Base-by-base conservation (phyloP, 2,329 filamentous ascomycete genomes). In the Orbilia oligospora region DNA sequence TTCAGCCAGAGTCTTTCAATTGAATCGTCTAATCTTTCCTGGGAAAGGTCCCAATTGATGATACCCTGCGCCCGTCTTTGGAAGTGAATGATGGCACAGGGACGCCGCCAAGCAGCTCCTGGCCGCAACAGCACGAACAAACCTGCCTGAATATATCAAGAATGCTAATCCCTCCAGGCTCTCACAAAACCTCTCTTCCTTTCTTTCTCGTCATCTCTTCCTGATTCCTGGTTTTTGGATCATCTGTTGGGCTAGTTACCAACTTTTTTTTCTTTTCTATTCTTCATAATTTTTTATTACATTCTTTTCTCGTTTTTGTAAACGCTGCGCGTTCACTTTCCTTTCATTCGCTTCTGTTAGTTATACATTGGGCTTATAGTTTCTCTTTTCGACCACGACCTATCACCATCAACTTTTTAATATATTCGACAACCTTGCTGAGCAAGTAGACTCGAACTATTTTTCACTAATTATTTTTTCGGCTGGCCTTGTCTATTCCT, bases 161-260 rank as follows among this genome's bases (percentile, higher is more conserved):
- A 68, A 72, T 78, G 68, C 18, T 36, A 36, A 38, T 72, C 68
- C 63, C 53, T 33, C 73, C 66, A 46, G 53, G 46, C 56, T 49
- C 66, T 27, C 14, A n/a, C 48, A 56, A 14, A 53, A 36, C 66
- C 80, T 80, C 72, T 77, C 81, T 81, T 80, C 72, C 79, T 80
- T 80, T 80, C 67, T 73, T 61, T 80, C 82, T 81, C 81, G 81
- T 80, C 70, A 38, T 69, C 72, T 68, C 63, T 70, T 76, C 66
- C 71, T 75, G 51, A 55, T 56, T 49, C 63, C 46, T 64, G 49
- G 61, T 64, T 58, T 71, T 48, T 66, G 70, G 71, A 76, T 71
- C 49, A 63, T 63, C 66, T 51, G 75, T 71, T 72, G 75, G 63
- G 67, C 63, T 64, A 72, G 75, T 46, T 77, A 66, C 61, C 71